phyloP scores from a whole-genome alignment of 495 filamentous ascomycete species.

The Penicillium desertorum region DNA sequence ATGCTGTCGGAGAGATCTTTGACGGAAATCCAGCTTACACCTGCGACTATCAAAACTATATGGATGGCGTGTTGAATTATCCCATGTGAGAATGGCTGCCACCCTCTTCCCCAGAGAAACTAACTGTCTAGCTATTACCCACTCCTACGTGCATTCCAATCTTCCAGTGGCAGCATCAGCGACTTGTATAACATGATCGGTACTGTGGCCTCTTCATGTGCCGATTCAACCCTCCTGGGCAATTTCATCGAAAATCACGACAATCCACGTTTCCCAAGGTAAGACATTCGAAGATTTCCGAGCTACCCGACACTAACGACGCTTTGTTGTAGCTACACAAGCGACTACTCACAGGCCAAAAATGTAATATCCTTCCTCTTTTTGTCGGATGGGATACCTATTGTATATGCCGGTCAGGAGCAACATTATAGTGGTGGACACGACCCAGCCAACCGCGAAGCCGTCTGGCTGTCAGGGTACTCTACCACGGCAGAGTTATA shows the following conservation, averaged over 20 bases:
- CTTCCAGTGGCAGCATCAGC: constrained; percentile 56
- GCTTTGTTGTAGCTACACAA: constrained; percentile 42
- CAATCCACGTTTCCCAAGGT: constrained; percentile 62
- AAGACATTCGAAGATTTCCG: constrained; percentile 1
- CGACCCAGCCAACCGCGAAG: constrained; percentile 72
- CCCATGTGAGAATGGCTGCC: constrained; percentile 32
- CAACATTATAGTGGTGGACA: constrained; percentile 65
- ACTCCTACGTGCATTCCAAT: constrained; percentile 61
- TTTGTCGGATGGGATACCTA: constrained; percentile 66
- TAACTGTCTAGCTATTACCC: constrained; percentile 47
- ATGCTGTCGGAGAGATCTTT: constrained; percentile 67
- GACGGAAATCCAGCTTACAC: constrained; percentile 61
- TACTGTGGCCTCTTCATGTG: constrained; percentile 52
- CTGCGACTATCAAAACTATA: constrained; percentile 61
- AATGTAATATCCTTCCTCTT: constrained; percentile 72
- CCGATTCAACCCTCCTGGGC: constrained; percentile 64
- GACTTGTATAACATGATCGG: constrained; percentile 59
- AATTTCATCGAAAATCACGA: constrained; percentile 85
- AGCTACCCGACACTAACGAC: not conserved
- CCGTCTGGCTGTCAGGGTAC: constrained; percentile 70
- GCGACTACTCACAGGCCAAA: constrained; percentile 54
- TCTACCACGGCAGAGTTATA: constrained; percentile 60
- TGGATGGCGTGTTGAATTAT: constrained; percentile 69
- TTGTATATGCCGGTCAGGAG: constrained; percentile 71
- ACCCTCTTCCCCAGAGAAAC: not conserved